phyloP scores from a whole-genome alignment of 768 basidiomycete species.

The Candolleomyces eurysporus region DNA sequence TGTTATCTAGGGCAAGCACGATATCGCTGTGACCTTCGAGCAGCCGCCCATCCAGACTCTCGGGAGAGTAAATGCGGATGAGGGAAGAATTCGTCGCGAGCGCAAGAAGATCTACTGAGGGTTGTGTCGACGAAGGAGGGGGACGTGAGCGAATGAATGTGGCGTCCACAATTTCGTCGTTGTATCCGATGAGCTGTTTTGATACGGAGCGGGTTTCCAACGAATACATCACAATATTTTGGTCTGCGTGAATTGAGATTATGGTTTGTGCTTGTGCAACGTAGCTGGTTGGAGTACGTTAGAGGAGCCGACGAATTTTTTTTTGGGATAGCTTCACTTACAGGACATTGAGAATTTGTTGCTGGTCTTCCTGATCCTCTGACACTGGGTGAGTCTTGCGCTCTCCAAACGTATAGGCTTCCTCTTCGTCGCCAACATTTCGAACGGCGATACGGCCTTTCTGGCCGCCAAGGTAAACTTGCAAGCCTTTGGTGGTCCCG shows the following conservation, averaged over 20 bases:
- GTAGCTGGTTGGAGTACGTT: conserved; percentile 48
- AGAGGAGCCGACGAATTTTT: conserved; percentile 16
- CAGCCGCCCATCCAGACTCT: conserved; percentile 77
- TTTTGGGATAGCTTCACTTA: conserved; percentile 52
- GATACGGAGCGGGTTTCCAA: conserved; percentile 59
- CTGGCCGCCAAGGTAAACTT: conserved; percentile 89
- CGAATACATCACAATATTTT: conserved; percentile 93
- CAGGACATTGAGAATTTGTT: conserved; percentile 82
- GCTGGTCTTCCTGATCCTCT: conserved; percentile 70
- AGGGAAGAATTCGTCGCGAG: conserved; percentile 97
- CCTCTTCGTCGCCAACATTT: conserved; percentile 66
- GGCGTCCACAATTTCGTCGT: conserved; percentile 95
- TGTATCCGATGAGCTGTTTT: conserved; percentile 92
- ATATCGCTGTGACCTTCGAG: conserved; percentile 90
- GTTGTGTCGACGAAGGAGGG: conserved; percentile 21
- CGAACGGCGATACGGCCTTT: conserved; percentile 84
- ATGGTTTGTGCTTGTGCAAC: conserved; percentile 61
- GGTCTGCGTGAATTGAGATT: conserved; percentile 89
- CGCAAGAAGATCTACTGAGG: conserved; percentile 57
- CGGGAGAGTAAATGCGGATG: conserved; percentile 82
- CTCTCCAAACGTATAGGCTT: conserved; percentile 58
- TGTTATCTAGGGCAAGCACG: conserved; percentile 80
- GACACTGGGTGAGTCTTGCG: conserved; percentile 42
- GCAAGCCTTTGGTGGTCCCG: conserved; percentile 48
- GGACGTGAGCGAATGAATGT: conserved; percentile 56